Evolutionary conservation across 441 rosid species (phyloP), one percentile per base, ranked within the genome.

Genomic region (Arabidopsis lyrata): DNA sequence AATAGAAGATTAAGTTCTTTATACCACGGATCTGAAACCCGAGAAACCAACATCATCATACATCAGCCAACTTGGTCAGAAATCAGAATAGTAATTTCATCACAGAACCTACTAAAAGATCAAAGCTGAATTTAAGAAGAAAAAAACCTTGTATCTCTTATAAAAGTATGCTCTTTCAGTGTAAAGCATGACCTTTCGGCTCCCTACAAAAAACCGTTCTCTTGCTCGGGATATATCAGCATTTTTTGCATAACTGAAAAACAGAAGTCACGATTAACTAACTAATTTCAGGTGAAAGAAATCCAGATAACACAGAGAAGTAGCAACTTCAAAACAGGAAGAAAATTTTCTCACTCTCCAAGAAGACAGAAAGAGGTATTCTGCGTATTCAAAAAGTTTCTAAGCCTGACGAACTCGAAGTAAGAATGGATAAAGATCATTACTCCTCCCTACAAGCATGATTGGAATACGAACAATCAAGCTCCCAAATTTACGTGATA

Each of bases 161-260:
- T 88, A 90, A 78, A 95, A 95, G 81, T 91, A 96, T 16, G 83
- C 76, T 83, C 99, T 90, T 85, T 93, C 94, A 0, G 95, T 95
- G 86, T 91, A 95, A 63, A 95, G 92, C 89, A 95, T 87, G 66
- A 93, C 86, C 81, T 90, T 91, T 74, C 78, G 79, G 50, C 52
- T 84, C 80, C 93, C 92, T 79, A 83, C 86, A 55, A 88, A 88
- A 81, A 95, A 93, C 85, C 83, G 72, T 63, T 83, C 77, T 62
- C 97, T 86, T 57, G 96, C 89, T 31, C 94, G 96, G 31, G 96
- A 90, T 77, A 91, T 80, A 72, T 93, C 96, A 14, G 83, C 70
- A 45, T 84, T 83, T 80, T 87, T 76, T 31, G 95, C 80, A 80
- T 95, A 88, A 59, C 99, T 95, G 73, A 48, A 78, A 42, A 52